These are phyloP conservation scores for Emericellopsis atlantica DNA, from an alignment of 2,329 filamentous ascomycete genomes.

Conservation along the genomic window DNA sequence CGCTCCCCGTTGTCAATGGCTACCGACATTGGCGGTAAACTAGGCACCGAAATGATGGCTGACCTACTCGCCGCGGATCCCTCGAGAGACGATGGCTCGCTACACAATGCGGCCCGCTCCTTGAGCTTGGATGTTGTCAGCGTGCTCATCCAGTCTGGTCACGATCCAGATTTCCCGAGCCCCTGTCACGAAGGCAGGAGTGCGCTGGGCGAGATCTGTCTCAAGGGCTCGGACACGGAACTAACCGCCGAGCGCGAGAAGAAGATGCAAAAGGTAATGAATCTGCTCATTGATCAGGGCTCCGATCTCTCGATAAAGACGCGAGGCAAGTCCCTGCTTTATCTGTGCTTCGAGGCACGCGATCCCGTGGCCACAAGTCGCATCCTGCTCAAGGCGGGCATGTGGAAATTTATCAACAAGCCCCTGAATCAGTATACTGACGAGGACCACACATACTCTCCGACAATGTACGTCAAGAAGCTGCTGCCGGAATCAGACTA, in stretches of 20 bases:
- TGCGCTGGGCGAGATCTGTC: constrained; percentile 50
- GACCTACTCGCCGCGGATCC: constrained; percentile 42
- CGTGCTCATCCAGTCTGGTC: constrained; percentile 43
- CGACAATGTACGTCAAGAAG: constrained; percentile 47
- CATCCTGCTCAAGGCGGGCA: constrained; percentile 46
- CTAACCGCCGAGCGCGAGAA: constrained; percentile 35
- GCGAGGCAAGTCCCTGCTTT: constrained; percentile 44
- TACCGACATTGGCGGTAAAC: constrained; percentile 38
- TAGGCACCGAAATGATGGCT: constrained; percentile 39
- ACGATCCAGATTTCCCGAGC: constrained; percentile 54
- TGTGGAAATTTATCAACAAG: constrained; percentile 54
- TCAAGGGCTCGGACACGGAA: constrained; percentile 35
- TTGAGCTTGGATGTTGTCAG: constrained; percentile 44
- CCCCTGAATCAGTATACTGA: constrained; percentile 41
- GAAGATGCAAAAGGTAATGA: constrained; percentile 43
- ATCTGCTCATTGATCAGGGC: constrained; percentile 40
- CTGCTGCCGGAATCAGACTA: constrained; percentile 25
- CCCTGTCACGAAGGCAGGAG: constrained; percentile 48
- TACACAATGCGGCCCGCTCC: constrained; percentile 51
- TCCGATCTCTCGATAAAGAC: constrained; percentile 42
- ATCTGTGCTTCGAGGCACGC: constrained; percentile 45
- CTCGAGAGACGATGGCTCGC: constrained; percentile 49
- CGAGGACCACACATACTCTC: constrained; percentile 45
- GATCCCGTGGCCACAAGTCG: constrained; percentile 42
- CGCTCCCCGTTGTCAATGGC: constrained; percentile 49